Evolutionary conservation across 2,329 filamentous ascomycete species (phyloP).

Genomic region (Emergomyces pasteurianus): DNA sequence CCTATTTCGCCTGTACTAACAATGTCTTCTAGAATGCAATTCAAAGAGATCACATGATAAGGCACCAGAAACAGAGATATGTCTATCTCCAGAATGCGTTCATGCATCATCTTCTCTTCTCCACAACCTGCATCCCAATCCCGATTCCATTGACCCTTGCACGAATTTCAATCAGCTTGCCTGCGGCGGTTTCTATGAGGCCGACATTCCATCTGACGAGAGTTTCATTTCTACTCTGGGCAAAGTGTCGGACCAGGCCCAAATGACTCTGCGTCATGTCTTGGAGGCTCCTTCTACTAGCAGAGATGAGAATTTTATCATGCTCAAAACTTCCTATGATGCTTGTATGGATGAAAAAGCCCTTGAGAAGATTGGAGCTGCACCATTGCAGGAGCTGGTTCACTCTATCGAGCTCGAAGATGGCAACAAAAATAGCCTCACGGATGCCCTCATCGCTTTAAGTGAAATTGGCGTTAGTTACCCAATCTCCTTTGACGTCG

Average conservation of each 20-base stretch:
- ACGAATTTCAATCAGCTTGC: constrained; percentile 56
- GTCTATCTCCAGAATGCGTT: constrained; percentile 49
- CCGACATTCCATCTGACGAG: constrained; percentile 55
- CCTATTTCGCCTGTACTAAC: neutral
- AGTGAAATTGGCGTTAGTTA: constrained; percentile 25
- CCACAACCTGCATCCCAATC: constrained; percentile 50
- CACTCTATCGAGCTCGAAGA: constrained; percentile 33
- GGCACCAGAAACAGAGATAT: constrained; percentile 21
- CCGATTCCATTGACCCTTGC: constrained; percentile 54
- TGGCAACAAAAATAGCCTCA: constrained; percentile 18
- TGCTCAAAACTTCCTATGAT: constrained; percentile 52
- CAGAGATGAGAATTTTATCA: constrained; percentile 45
- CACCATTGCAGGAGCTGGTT: constrained; percentile 47
- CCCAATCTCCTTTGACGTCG: constrained; percentile 17
- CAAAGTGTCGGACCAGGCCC: constrained; percentile 49
- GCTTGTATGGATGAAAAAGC: constrained; percentile 53
- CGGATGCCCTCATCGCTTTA: constrained; percentile 26
- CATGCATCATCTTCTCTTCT: constrained; percentile 52
- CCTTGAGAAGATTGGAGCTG: constrained; percentile 43
- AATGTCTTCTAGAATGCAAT: neutral
- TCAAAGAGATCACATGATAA: neutral
- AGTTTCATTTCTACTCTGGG: constrained; percentile 48
- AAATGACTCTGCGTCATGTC: neutral
- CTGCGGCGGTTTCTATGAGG: constrained; percentile 55
- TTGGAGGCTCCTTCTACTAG: neutral